These are phyloP conservation scores for Citeromyces matritensis DNA, from an alignment of 805 yeast genomes.

Conservation along the genomic window DNA sequence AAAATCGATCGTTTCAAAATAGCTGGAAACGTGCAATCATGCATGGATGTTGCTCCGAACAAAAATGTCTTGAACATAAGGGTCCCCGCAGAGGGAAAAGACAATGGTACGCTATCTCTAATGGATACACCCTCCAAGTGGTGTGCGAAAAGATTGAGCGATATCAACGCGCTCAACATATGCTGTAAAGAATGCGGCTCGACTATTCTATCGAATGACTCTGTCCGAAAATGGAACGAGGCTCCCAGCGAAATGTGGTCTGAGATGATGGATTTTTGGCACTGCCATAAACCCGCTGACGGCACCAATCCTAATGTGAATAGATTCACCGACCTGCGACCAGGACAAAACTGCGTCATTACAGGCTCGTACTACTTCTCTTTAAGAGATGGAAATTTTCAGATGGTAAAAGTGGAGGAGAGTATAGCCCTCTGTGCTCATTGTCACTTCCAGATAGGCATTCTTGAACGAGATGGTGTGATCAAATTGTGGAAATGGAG, in stretches of 20 bases:
- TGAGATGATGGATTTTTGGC: constrained; percentile 96
- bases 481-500: constrained; percentile 44
- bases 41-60: too few relatives aligned
- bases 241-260: constrained; percentile 92
- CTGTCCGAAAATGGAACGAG: constrained; percentile 24
- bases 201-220: constrained; percentile 12
- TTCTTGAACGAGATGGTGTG: constrained; percentile 14
- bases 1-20: too few relatives aligned
- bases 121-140: constrained; percentile 2
- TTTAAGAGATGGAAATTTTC: constrained; percentile 13
- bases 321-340: constrained; percentile 26
- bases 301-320: constrained; percentile 10
- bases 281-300: constrained; percentile 67
- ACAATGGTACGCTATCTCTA: constrained; percentile 1
- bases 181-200: constrained; percentile 1
- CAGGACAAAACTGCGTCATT: constrained; percentile 24
- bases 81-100: too few relatives aligned
- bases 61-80: too few relatives aligned
- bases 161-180: neutral
- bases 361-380: constrained; percentile 46
- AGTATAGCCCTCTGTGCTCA: constrained; percentile 14
- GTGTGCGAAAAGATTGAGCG: constrained; percentile 1
- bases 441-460: constrained; percentile 27
- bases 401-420: constrained; percentile 3
- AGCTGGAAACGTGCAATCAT: too few relatives aligned